Percentiles rank a stretch among this genome's conserved stretches.
phyloP scores from a whole-genome alignment of 2,329 filamentous ascomycete species.

The Trichoderma brevicompactum region DNA sequence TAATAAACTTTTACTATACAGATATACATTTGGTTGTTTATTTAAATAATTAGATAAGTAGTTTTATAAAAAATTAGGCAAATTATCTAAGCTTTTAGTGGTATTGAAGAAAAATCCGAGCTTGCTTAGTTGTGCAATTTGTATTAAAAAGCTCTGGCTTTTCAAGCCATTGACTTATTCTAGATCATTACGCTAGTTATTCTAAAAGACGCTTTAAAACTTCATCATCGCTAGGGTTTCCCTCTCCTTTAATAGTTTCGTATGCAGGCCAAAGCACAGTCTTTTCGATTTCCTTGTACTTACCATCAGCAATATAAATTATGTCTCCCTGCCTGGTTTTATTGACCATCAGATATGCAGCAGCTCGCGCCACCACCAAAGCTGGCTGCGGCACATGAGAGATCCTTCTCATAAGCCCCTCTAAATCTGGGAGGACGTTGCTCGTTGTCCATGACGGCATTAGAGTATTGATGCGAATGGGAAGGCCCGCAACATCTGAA shows the following conservation, averaged over 20 bases:
- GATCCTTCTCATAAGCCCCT: slow-evolving; percentile 17
- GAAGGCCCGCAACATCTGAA: slow-evolving; percentile 17
- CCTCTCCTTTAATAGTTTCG: slow-evolving; percentile 14
- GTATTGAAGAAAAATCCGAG: too few species aligned
- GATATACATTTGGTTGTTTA: too few species aligned
- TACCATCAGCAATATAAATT: slow-evolving; percentile 13
- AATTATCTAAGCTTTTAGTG: too few species aligned
- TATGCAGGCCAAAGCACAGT: slow-evolving; percentile 10
- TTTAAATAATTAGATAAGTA: too few species aligned
- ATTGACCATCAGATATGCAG: slow-evolving; percentile 13
- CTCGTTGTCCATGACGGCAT: slow-evolving; percentile 24
- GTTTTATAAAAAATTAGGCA: too few species aligned
- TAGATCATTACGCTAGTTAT: not conserved
- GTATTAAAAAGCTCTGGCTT: too few species aligned
- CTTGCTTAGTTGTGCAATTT: too few species aligned
- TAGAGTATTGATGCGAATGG: slow-evolving; percentile 23
- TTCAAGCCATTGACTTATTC: too few species aligned
- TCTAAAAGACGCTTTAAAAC: slow-evolving; percentile 18
- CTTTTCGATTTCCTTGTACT: slow-evolving; percentile 24
- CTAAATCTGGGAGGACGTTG: slow-evolving; percentile 21
- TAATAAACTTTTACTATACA: too few species aligned
- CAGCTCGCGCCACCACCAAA: slow-evolving; percentile 16
- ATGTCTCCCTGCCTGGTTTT: slow-evolving; percentile 8
- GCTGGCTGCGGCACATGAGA: slow-evolving; percentile 19
- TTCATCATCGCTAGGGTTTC: slow-evolving; percentile 18